Conservation (phyloP, 2,329 filamentous ascomycete genomes). For the Neofusicoccum sp. region DNA sequence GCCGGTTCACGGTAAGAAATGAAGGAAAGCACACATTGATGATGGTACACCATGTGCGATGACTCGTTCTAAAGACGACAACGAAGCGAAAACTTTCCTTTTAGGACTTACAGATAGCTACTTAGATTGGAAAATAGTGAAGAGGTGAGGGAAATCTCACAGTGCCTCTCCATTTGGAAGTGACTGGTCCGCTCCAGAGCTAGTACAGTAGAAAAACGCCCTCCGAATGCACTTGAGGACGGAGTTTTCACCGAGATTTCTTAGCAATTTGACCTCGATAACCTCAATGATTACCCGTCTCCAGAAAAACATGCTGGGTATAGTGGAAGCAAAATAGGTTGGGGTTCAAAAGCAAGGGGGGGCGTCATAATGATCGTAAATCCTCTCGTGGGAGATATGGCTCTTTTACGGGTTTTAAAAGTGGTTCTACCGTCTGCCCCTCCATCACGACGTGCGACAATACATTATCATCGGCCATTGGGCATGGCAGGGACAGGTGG, state of each 20-base stretch:
- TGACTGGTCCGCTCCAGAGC: neutral
- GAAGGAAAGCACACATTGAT: neutral
- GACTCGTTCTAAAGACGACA: neutral
- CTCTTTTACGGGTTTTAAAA: conserved; percentile 3
- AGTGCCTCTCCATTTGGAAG: neutral
- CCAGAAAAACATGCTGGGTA: conserved; percentile 17
- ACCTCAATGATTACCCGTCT: neutral
- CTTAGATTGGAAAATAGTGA: neutral
- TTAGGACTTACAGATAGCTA: conserved; percentile 2
- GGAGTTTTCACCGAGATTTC: neutral
- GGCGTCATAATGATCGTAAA: conserved; percentile 12
- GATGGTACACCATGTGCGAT: neutral
- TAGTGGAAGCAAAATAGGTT: conserved; percentile 16
- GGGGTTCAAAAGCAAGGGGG: neutral
- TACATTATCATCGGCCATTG: conserved; percentile 8
- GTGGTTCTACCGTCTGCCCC: conserved; percentile 2
- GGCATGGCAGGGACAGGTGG: conserved; percentile 19
- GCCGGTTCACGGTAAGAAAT: too few relatives aligned
- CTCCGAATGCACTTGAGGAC: neutral
- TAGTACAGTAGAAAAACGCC: neutral
- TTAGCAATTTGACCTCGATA: neutral
- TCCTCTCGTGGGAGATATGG: conserved; percentile 8
- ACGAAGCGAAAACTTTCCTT: neutral
- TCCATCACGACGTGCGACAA: neutral
- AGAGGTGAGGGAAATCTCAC: neutral